These are phyloP conservation scores for Dalechampia spathulata DNA, from an alignment of 441 rosid genomes.

Conservation along the genomic window DNA sequence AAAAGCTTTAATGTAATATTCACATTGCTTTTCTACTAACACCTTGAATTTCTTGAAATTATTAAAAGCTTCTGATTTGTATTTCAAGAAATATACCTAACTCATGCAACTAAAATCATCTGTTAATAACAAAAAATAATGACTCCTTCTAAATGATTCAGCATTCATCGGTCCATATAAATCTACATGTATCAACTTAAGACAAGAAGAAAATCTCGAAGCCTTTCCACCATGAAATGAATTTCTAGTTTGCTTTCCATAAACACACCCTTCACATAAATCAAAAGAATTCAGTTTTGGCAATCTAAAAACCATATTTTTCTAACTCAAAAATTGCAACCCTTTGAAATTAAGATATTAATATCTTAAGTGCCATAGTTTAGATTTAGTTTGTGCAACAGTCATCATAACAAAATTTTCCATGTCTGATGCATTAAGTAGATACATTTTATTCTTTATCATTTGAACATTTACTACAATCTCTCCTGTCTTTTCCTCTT, in stretches of 20 bases:
- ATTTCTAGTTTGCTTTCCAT: not conserved
- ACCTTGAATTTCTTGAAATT: not conserved
- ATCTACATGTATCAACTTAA: not conserved
- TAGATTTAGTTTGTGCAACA: not conserved
- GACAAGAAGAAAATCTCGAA: not conserved
- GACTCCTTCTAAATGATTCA: not conserved
- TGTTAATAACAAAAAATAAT: too few species aligned
- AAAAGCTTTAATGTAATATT: too few species aligned
- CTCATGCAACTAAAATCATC: not conserved
- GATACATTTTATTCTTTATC: not conserved
- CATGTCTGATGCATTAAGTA: not conserved
- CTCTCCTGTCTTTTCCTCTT: not conserved
- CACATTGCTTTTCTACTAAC: not conserved
- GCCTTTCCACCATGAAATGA: not conserved
- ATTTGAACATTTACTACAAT: not conserved
- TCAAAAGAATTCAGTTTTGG: not conserved
- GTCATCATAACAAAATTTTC: not conserved
- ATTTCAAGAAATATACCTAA: too few species aligned
- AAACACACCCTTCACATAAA: not conserved
- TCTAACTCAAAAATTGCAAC: not conserved
- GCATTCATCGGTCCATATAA: not conserved
- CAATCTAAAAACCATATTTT: not conserved
- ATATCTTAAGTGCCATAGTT: not conserved
- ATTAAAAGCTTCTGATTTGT: not conserved
- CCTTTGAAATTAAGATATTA: not conserved